Evolutionary conservation across 805 yeast species (phyloP).

Genomic region (Crinitomyces ghanaensis): DNA sequence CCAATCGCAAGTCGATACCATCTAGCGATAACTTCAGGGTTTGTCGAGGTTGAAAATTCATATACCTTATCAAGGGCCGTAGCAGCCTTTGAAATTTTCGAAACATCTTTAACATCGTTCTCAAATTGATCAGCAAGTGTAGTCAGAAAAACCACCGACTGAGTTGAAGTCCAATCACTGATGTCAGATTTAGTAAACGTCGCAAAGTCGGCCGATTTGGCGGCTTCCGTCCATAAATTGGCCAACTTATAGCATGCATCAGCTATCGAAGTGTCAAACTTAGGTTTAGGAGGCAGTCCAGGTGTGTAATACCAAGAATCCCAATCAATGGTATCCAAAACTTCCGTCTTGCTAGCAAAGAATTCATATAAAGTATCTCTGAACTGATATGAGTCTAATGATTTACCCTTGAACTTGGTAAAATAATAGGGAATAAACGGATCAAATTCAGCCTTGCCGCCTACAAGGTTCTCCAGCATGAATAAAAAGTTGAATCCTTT

Average conservation of each 20-base stretch:
- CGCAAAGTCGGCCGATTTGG: conserved; percentile 14
- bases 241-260: conserved; percentile 61
- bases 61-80: conserved; percentile 30
- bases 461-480: conserved; percentile 57
- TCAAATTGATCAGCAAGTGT: conserved; percentile 35
- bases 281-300: conserved; percentile 83
- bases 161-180: conserved; percentile 54
- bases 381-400: conserved; percentile 75
- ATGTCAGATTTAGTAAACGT: conserved; percentile 41
- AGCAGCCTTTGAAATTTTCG: conserved; percentile 25
- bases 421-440: conserved; percentile 74
- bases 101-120: conserved; percentile 29
- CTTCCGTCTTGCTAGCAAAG: conserved; percentile 30
- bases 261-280: conserved; percentile 68
- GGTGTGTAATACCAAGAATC: conserved; percentile 68
- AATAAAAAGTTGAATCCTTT: conserved; percentile 76
- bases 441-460: conserved; percentile 57
- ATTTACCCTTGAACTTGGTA: conserved; percentile 50
- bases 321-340: conserved; percentile 74
- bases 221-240: conserved; percentile 45
- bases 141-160: conserved; percentile 70
- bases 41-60: conserved; percentile 41
- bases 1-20: conserved; percentile 59
- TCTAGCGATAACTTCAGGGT: conserved; percentile 74
- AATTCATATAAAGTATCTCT: conserved; percentile 63